Evolutionary conservation across 208 protist genomes (phyloP).

Genomic region (Tritrichomonas foetus): DNA sequence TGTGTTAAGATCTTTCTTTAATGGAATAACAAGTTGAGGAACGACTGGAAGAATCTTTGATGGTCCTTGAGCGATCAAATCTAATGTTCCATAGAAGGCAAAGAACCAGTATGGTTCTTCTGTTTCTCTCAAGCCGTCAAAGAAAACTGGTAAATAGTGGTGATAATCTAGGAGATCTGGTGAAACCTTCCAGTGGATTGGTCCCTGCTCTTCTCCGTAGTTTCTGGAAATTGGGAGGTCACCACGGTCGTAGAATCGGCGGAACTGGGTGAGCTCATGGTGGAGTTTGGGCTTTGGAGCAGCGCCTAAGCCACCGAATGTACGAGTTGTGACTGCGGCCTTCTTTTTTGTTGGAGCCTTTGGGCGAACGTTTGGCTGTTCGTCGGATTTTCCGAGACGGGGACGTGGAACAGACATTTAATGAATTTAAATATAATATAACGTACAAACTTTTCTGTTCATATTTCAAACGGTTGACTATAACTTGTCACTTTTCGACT

Average conservation of each 20-base stretch:
- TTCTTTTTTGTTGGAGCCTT: neutral
- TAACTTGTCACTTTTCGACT: too few species aligned
- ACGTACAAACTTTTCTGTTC: too few species aligned
- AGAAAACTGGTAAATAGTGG: slow-evolving; percentile 97
- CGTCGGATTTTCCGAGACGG: slow-evolving; percentile 10
- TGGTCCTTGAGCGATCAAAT: slow-evolving; percentile 70
- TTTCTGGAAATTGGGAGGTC: slow-evolving; percentile 89
- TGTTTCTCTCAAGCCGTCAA: slow-evolving; percentile 90
- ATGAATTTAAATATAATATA: too few species aligned
- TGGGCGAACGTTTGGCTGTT: neutral
- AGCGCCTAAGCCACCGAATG: neutral
- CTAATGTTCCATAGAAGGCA: slow-evolving; percentile 60
- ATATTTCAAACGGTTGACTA: too few species aligned
- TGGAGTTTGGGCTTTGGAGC: neutral
- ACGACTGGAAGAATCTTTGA: slow-evolving; percentile 89
- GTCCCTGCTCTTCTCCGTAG: slow-evolving; percentile 74
- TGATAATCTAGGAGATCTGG: slow-evolving; percentile 93
- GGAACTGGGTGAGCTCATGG: slow-evolving; percentile 74
- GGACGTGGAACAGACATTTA: neutral
- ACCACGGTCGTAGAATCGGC: slow-evolving; percentile 89
- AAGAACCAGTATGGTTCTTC: slow-evolving; percentile 92
- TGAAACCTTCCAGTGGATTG: slow-evolving; percentile 88
- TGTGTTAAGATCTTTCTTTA: slow-evolving; percentile 93
- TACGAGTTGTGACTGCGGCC: neutral
- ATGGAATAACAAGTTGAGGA: slow-evolving; percentile 94